A percentile compares a stretch with the other conserved stretches of the same genome.
These are phyloP conservation scores for Nevesoporus exiguus DNA, from an alignment of 768 basidiomycete species.

Conservation along the genomic window DNA sequence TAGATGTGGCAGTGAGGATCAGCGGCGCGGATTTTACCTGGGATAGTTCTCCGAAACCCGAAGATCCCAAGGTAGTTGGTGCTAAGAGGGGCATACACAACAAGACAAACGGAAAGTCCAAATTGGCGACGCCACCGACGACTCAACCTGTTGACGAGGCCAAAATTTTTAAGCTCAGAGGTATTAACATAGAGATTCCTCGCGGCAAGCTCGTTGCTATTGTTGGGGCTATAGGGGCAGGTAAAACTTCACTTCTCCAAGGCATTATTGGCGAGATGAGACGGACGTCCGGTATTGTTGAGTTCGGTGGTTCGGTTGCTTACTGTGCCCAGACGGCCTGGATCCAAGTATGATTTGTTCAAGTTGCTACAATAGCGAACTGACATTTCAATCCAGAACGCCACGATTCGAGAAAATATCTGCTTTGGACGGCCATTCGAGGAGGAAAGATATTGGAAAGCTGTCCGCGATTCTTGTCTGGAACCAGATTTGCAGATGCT, in stretches of 20 bases:
- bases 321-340: conserved; percentile 89
- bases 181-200: conserved; percentile 66
- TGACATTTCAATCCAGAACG: conserved; percentile 44
- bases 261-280: conserved; percentile 85
- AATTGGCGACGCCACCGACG: conserved; percentile 18
- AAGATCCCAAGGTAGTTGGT: conserved; percentile 22
- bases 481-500: conserved; percentile 79
- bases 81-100: conserved; percentile 2
- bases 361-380: background rate
- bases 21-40: conserved; percentile 76
- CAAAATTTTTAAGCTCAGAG: conserved; percentile 58
- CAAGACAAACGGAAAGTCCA: conserved; percentile 15
- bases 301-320: conserved; percentile 71
- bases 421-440: conserved; percentile 85
- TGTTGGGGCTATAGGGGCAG: conserved; percentile 65
- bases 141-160: conserved; percentile 35
- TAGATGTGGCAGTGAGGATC: conserved; percentile 66
- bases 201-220: conserved; percentile 79
- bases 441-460: conserved; percentile 78
- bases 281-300: conserved; percentile 57
- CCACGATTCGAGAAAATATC: conserved; percentile 86
- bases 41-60: conserved; percentile 66
- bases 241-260: conserved; percentile 63
- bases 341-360: conserved; percentile 60
- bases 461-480: conserved; percentile 71